Percentiles rank a stretch among this genome's conserved stretches.
These are phyloP conservation scores for Phoenix roebelenii DNA, from an alignment of 176 grass and related monocot genomes.

Conservation along the genomic window DNA sequence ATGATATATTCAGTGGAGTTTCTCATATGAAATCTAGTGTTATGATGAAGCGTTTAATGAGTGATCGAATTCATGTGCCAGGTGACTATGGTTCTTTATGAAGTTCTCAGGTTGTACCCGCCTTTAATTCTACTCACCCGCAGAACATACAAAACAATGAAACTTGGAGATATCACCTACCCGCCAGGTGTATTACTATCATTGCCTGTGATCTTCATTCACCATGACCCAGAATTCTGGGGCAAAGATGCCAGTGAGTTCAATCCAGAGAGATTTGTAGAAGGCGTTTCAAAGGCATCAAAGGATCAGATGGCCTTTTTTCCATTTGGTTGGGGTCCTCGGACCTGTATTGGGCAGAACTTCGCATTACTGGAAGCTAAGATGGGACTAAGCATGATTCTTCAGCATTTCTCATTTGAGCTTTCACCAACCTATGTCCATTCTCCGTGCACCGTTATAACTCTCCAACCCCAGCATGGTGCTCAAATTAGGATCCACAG, in stretches of 20 bases:
- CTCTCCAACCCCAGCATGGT: slow-evolving; percentile 37
- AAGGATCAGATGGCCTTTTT: slow-evolving; percentile 15
- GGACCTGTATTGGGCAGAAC: slow-evolving; percentile 37
- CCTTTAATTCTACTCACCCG: slow-evolving; percentile 17
- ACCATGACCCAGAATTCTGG: slow-evolving; percentile 27
- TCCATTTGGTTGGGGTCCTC: slow-evolving; percentile 36
- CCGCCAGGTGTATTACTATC: slow-evolving; percentile 16
- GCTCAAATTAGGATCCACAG: slow-evolving; percentile 23
- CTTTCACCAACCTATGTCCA: slow-evolving; percentile 37
- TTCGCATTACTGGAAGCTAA: slow-evolving; percentile 49
- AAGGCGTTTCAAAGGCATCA: slow-evolving; percentile 30
- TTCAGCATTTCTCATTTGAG: slow-evolving; percentile 34
- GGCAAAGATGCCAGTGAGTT: slow-evolving; percentile 37
- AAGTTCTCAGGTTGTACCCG: slow-evolving; percentile 50
- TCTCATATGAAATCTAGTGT: too few species aligned
- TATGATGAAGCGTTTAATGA: too few species aligned
- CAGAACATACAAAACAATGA: slow-evolving; percentile 13
- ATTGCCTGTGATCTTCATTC: slow-evolving; percentile 22
- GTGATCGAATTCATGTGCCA: neutral
- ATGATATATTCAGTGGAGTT: too few species aligned
- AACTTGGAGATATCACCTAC: slow-evolving; percentile 36
- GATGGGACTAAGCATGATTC: slow-evolving; percentile 37
- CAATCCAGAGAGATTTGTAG: slow-evolving; percentile 40
- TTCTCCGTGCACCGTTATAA: slow-evolving; percentile 23
- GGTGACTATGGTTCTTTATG: slow-evolving; percentile 40